Evolutionary conservation across 2,329 filamentous ascomycete genomes (phyloP), one percentile per base, ranked within the genome.

Genomic region (Lasiodiplodia theobromae): DNA sequence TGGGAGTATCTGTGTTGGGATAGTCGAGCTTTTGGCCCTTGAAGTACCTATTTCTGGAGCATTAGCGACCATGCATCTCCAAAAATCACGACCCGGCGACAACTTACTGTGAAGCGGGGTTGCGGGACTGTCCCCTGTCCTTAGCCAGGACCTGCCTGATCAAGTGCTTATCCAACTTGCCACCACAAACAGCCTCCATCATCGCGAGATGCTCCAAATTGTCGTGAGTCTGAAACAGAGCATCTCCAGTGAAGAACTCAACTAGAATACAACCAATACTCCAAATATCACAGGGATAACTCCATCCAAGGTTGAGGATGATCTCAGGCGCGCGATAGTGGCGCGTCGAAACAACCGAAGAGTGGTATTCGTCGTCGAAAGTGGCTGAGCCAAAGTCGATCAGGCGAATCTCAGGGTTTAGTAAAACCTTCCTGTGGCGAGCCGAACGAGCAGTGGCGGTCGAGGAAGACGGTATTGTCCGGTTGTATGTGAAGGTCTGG

Each of bases 351-450:
- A 91, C 88, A 1, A 91, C 88, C 1, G 88, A 89, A 14, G 87
- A 89, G 74, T 91, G 88, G 71, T 91, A 90, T 77, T 90, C 88
- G 71, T 91, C 88, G 68, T 91, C 86, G 72, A 91, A 91, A 0
- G 88, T 91, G 18, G 88, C 88, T 23, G 87, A 89, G 8, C 88
- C 88, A 77, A 91, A 91, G 75, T 91, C 88, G 71, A 91, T 91
- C 57, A 91, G 80, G 44, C 89, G 84, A 70, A 91, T 91, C 76
- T 90, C 88, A 49, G 88, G 89, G 71, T 89, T 87, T 34, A 90
- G 82, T 31, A 91, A 78, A 4, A 91, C 88, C 68, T 87, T 86
- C 71, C 88, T 82, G 76, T 90, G 88, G 69, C 87, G 85, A 40
- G 88, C 87, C 67, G 84, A 86, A 37, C 88, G 83, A 52, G 82